Conservation (phyloP, 495 filamentous ascomycete genomes). For the Penicillium cinerascens region DNA sequence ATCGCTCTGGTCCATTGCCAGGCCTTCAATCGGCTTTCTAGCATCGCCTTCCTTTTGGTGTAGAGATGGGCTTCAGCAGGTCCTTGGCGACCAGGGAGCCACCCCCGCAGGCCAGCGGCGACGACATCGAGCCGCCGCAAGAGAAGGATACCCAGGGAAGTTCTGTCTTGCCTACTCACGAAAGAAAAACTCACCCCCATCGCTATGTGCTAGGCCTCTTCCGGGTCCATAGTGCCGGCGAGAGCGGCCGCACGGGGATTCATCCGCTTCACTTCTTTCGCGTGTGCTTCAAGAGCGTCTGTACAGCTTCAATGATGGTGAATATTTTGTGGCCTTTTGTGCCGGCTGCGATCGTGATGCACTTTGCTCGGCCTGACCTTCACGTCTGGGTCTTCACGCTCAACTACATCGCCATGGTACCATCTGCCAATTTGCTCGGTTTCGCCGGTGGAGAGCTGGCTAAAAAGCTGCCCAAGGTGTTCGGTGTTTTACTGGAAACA, state of each 20-base stretch:
- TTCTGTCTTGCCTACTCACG: constrained; percentile 28
- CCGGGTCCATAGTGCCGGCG: constrained; percentile 57
- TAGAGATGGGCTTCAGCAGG: constrained; percentile 19
- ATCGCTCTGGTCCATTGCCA: not conserved
- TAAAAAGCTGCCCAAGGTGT: constrained; percentile 71
- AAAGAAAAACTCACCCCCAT: constrained; percentile 16
- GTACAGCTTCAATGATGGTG: constrained; percentile 52
- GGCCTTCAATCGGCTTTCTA: not conserved
- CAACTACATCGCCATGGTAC: constrained; percentile 81
- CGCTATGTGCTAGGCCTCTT: constrained; percentile 25
- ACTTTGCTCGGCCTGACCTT: constrained; percentile 58
- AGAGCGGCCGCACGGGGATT: constrained; percentile 60
- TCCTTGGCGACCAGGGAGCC: constrained; percentile 8
- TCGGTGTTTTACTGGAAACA: constrained; percentile 74
- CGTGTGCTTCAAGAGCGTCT: constrained; percentile 59
- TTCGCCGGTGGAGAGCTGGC: constrained; percentile 82
- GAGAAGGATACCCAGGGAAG: constrained; percentile 14
- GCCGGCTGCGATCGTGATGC: constrained; percentile 61
- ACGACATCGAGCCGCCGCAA: constrained; percentile 1
- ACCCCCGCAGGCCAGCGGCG: constrained; percentile 1
- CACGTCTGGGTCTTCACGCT: constrained; percentile 65
- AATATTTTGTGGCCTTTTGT: constrained; percentile 77
- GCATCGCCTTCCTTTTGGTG: not conserved
- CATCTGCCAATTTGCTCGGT: constrained; percentile 80
- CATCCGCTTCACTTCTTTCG: constrained; percentile 57